Evolutionary conservation across 2,329 filamentous ascomycete species (phyloP), one percentile per base, ranked within the genome.

Genomic region (Bretziella fagacearum): DNA sequence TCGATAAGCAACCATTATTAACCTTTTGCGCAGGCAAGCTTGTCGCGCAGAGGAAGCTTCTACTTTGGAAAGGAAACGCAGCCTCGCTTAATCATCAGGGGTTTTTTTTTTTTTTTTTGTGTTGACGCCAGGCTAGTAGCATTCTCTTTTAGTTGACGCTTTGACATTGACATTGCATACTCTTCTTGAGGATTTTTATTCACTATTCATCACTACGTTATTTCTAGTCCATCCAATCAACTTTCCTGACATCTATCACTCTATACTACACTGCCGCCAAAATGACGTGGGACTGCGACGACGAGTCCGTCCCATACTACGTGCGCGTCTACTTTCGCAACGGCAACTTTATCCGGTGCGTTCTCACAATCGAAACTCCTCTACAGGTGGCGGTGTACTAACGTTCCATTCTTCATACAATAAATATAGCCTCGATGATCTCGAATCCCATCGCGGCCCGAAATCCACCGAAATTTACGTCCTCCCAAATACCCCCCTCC

Each of bases 271-370:
- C 23, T 37, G 11, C 43, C 3, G 4, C 23, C 44, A 44, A 36
- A n/a, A 49, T 49, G 27, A 17, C 44, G 13, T 45, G 45, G 42
- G 13, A 39, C 22, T 48, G 35, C 30, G 26, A 48, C 20, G 46
- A 51, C 23, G 49, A 48, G 15, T 82, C 77, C 10, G 77, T 82
- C 2, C 87, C 86, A 4, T 94, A 93, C 63, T 74, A 89, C 52
- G 68, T 94, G 15, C 86, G 83, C 59, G 72, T 94, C 51, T 93
- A 87, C 67, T 93, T 89, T 63, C 77, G 79, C 51, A 74, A 71
- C 13, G 76, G 79, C 57, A 70, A 72, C 36, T 87, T 85, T 57
- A 80, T 89, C 62, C 73, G 74, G 78, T 78, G 26, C 17, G 15
- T 20, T n/a, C 23, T 29, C 26, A 30, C 6, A 17, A n/a, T 41